phyloP scores from a whole-genome alignment of 192 early-diverging fungal species.

The Allomyces arbusculus region DNA sequence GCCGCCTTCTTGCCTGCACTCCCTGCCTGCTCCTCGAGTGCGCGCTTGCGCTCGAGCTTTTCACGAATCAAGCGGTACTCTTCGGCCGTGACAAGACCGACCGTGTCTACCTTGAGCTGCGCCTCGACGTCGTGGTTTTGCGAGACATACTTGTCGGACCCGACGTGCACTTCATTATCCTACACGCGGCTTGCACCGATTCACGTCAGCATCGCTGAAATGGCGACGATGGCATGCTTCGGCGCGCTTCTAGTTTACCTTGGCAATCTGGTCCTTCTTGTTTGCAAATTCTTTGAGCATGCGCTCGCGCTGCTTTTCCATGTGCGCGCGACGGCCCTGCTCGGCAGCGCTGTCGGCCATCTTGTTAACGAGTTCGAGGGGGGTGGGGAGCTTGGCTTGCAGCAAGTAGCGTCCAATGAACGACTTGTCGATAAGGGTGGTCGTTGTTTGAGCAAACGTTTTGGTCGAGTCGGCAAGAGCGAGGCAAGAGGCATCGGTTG shows the following conservation, averaged over 20 bases:
- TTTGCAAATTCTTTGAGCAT: conserved; percentile 49
- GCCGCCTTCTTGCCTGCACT: conserved; percentile 40
- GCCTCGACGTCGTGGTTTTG: conserved; percentile 57
- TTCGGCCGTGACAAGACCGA: conserved; percentile 70
- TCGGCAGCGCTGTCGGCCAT: not conserved
- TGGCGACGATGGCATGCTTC: not conserved
- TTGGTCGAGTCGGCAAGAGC: no score
- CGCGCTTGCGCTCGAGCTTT: conserved; percentile 39
- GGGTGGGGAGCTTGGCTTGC: no score
- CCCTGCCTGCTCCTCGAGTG: conserved; percentile 46
- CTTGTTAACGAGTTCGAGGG: no score
- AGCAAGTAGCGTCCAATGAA: no score
- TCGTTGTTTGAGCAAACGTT: no score
- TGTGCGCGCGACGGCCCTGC: conserved; percentile 26
- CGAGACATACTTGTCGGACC: conserved; percentile 56
- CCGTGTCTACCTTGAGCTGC: conserved; percentile 66
- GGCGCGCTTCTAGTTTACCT: conserved; percentile 4
- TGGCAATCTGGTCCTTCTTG: conserved; percentile 49
- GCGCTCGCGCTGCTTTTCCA: conserved; percentile 47
- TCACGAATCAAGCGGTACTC: conserved; percentile 74
- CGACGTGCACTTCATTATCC: conserved; percentile 44
- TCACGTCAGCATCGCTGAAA: not conserved
- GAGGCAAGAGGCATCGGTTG: no score
- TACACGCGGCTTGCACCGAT: conserved; percentile 7
- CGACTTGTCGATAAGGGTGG: no score